Evolutionary conservation across 306 rosid genomes (phyloP), one percentile per base, ranked within the genome.

Genomic region (Comarum palustre): DNA sequence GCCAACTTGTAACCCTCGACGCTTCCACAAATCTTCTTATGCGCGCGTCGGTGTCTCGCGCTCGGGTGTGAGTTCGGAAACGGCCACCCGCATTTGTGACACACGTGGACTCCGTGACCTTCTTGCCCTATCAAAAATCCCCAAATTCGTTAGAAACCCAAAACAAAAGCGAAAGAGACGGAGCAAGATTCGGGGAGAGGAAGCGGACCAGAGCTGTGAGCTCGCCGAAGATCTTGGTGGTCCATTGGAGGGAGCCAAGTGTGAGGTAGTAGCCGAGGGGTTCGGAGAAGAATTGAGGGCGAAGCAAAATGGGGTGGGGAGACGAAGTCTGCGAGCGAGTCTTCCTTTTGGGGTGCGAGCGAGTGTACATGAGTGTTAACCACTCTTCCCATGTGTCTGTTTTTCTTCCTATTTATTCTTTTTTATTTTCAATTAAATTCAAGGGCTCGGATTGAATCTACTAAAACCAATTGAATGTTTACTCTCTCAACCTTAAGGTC

Each of bases 21-120:
- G 62, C 86, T 86, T 79, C 98, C 98, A 75, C 98, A 94, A 84
- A 91, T 87, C 92, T 73, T 91, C 91, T 82, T 89, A 67, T 87
- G 96, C 24, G 93, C 87, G n/a, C 91, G 90, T 74, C 96, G 80
- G 14, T 71, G 91, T 57, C 66, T 86, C 15, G 93, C 80, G 79
- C 91, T 89, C 17, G 97, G 91, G 75, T 89, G 93, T 43, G 85
- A 82, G 45, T 86, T 89, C 13, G 96, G 90, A 25, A 76, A 91
- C 41, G 83, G 79, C 90, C 91, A 86, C 54, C 96, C 90, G 81
- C 97, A 89, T 81, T 83, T 86, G 75, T 31, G 68, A 69, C 97
- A 89, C 43, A 87, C 68, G 74, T 78, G 72, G 25, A 78, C 84
- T 80, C 84, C 92, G 72, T 84, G 90, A 43, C 41, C 70, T 65